Base-by-base conservation (phyloP, 2,329 filamentous ascomycete species). In the Knufia fluminis region DNA sequence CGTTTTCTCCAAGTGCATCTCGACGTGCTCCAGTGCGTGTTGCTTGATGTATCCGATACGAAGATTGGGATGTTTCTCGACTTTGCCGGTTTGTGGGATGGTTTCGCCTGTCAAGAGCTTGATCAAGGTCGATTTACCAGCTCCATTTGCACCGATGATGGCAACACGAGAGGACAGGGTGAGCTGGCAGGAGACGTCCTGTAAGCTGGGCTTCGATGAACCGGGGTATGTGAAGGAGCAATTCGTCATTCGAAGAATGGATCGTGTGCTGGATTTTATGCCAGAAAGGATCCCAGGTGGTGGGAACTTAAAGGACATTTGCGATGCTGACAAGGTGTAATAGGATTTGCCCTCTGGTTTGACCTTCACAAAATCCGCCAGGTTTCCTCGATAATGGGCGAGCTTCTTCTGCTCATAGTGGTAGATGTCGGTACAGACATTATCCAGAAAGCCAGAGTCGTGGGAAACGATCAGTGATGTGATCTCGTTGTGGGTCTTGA, bases 11-110 rank as follows among this genome's bases (percentile, higher is more conserved):
- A 97, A 75, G 65, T 98, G 92, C 91, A 96, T 95, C 72, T 98
- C 91, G 9, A 98, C 92, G 79, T 98, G 92, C 75, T 98, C 92
- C 10, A 98, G 78, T 39, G 92, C 92, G 69, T 98, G 92, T 74
- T 98, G 92, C 75, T 97, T 97, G 74, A 98, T 97, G 75, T 98
- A 98, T 48, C 92, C 92, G 61, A 98, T 96, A 76, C 92, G 90
- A 63, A 98, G 72, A 68, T 98, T 98, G 59, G 92, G 92, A 68
- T 98, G 92, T 76, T 97, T 97, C 76, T 97, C 90, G 20, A 98
- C 92, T 65, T 82, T 87, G 55, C 92, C 92, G 17, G 71, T 70
- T 54, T 85, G 85, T 14, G 87, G 92, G 57, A 96, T 83, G 17
- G 83, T 80, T 68, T 97, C 92, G 59, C 91, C 92, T 9, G 92